phyloP scores from a whole-genome alignment of 768 basidiomycete species.

The Rossbeevera mucosa region DNA sequence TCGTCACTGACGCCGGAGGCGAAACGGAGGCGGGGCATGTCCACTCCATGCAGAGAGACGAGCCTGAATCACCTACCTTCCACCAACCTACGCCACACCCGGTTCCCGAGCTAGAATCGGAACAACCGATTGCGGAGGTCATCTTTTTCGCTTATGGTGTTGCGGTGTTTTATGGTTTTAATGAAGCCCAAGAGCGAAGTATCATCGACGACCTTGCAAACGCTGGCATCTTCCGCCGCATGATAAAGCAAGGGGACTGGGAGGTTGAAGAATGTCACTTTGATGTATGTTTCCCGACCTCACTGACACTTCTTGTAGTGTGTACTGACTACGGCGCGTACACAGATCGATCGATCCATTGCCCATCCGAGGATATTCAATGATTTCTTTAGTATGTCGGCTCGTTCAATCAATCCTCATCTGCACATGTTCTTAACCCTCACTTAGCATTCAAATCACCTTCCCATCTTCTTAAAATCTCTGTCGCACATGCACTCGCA shows the following conservation, averaged over 20 bases:
- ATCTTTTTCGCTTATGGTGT: slow-evolving; percentile 88
- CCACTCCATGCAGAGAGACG: not conserved
- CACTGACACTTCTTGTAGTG: too few species aligned
- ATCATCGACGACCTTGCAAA: slow-evolving; percentile 80
- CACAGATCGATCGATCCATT: slow-evolving; percentile 77
- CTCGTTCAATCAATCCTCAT: not conserved
- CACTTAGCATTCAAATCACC: slow-evolving; percentile 80
- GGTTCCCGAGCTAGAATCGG: slow-evolving; percentile 9
- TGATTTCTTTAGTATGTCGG: slow-evolving; percentile 83
- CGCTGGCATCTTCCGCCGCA: slow-evolving; percentile 64
- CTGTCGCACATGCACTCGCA: slow-evolving; percentile 91
- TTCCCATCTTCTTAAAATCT: slow-evolving; percentile 85
- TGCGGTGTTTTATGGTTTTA: slow-evolving; percentile 85
- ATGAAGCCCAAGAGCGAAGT: slow-evolving; percentile 71
- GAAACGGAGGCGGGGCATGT: slow-evolving; percentile 15
- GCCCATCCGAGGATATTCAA: slow-evolving; percentile 91
- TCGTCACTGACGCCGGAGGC: slow-evolving; percentile 8
- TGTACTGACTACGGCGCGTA: not conserved
- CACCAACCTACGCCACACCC: not conserved
- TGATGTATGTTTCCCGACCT: slow-evolving; percentile 41
- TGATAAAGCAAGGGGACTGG: slow-evolving; percentile 68
- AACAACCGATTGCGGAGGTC: slow-evolving; percentile 60
- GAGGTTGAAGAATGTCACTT: slow-evolving; percentile 94
- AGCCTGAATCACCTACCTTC: slow-evolving; percentile 2
- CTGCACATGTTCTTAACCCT: not conserved